Percentiles rank a stretch among this genome's conserved stretches.
phyloP scores from a whole-genome alignment of 2,329 filamentous ascomycete species.

The Alternaria panax region DNA sequence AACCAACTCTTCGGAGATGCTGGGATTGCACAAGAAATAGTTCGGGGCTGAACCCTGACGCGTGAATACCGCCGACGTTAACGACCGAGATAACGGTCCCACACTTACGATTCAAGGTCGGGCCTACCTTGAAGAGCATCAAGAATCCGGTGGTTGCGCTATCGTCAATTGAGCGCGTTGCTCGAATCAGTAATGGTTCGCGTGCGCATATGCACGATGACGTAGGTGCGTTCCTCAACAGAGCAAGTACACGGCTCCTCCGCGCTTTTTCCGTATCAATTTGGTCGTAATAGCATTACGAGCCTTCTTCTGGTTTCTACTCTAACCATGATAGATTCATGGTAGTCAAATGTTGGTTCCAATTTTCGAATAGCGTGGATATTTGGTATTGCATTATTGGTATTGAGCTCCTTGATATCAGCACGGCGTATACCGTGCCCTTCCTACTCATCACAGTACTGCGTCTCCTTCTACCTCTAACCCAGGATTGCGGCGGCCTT shows the following conservation, averaged over 20 bases:
- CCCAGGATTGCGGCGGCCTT: conserved; percentile 33
- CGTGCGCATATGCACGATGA: conserved; percentile 11
- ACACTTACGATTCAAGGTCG: conserved; percentile 10
- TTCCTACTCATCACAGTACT: not conserved
- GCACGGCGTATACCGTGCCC: not conserved
- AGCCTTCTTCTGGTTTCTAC: not conserved
- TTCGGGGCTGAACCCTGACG: not conserved
- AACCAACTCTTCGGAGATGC: conserved; percentile 2
- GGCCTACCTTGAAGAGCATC: conserved; percentile 10
- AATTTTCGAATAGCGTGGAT: too few species aligned
- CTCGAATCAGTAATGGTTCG: conserved; percentile 16
- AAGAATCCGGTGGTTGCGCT: conserved; percentile 5
- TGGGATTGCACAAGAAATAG: conserved; percentile 1
- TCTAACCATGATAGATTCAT: not conserved
- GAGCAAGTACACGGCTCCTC: not conserved
- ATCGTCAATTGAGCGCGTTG: conserved; percentile 6
- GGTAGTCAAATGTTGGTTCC: not conserved
- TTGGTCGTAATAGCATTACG: not conserved
- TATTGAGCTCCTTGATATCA: not conserved
- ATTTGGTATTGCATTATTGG: not conserved
- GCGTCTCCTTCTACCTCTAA: not conserved
- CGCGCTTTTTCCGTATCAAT: not conserved
- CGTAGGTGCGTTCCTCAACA: not conserved
- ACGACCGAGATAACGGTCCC: conserved; percentile 15
- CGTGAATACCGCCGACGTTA: conserved; percentile 21